Percentiles rank a stretch among this genome's conserved stretches.
phyloP scores from a whole-genome alignment of 176 grass and related monocot genomes.

The Pontederia crassipes region DNA sequence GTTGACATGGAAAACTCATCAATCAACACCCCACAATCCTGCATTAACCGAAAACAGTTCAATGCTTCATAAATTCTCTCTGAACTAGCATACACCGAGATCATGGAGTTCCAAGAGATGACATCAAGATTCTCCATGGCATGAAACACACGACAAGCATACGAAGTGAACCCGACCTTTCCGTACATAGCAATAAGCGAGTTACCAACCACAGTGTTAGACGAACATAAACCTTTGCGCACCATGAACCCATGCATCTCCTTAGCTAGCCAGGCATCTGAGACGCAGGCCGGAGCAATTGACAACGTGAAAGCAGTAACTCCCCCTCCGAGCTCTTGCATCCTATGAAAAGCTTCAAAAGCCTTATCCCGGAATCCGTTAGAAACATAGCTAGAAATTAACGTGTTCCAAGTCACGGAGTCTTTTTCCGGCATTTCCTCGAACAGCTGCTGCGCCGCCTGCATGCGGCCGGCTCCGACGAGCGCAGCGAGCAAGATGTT shows the following conservation, averaged over 20 bases:
- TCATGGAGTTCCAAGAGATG: conserved; percentile 60
- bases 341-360: conserved; percentile 17
- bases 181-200: conserved; percentile 68
- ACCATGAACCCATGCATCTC: conserved; percentile 43
- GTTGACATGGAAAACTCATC: conserved; percentile 58
- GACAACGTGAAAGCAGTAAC: conserved; percentile 72
- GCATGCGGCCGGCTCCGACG: conserved; percentile 16
- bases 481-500: conserved; percentile 44
- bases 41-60: conserved; percentile 42
- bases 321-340: conserved; percentile 37
- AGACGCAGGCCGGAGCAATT: conserved; percentile 31
- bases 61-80: conserved; percentile 28
- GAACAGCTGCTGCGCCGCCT: conserved; percentile 39
- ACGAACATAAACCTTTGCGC: conserved; percentile 29
- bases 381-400: conserved; percentile 45
- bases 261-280: conserved; percentile 20
- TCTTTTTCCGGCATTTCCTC: conserved; percentile 53
- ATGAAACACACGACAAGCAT: conserved; percentile 41
- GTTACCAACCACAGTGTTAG: conserved; percentile 39
- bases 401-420: conserved; percentile 51
- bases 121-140: conserved; percentile 42
- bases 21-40: conserved; percentile 30
- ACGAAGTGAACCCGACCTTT: conserved; percentile 27
- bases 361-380: conserved; percentile 18
- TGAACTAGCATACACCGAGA: conserved; percentile 49